These are phyloP conservation scores for Phytophthora kernoviae DNA, from an alignment of 352 stramenopile genomes.

Conservation along the genomic window DNA sequence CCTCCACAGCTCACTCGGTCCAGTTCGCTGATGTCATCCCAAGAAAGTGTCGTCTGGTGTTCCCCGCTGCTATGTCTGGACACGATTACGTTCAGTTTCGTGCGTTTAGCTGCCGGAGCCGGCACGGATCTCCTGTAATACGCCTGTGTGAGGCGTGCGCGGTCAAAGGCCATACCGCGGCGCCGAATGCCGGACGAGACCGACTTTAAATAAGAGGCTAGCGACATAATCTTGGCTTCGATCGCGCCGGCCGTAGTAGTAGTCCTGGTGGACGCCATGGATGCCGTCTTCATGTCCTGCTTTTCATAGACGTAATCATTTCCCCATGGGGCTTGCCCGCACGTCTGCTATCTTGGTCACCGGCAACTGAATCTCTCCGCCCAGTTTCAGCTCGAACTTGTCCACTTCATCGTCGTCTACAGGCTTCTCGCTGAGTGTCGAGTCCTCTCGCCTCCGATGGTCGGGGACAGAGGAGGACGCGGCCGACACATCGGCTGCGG, in stretches of 20 bases:
- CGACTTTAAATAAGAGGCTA: constrained; percentile 52
- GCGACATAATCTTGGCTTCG: constrained; percentile 47
- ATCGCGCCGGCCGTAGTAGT: constrained; percentile 17
- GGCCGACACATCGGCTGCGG: constrained; percentile 15
- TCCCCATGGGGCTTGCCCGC: constrained; percentile 23
- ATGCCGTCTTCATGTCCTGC: constrained; percentile 23
- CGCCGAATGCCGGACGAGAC: constrained; percentile 43
- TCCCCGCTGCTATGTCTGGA: constrained; percentile 48
- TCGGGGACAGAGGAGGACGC: constrained; percentile 15
- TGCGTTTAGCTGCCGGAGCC: constrained; percentile 34
- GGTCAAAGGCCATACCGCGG: constrained; percentile 40
- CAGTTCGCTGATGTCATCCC: constrained; percentile 50
- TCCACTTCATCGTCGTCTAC: constrained; percentile 31
- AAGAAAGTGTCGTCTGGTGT: constrained; percentile 51
- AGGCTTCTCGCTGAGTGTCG: constrained; percentile 14
- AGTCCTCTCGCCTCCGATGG: constrained; percentile 26
- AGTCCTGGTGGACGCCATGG: constrained; percentile 15
- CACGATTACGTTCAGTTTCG: constrained; percentile 52
- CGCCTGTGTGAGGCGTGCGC: constrained; percentile 44
- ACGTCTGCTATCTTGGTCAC: constrained; percentile 34
- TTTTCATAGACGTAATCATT: constrained; percentile 34
- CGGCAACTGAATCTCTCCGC: constrained; percentile 30
- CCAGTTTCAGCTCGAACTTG: constrained; percentile 50
- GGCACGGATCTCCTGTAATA: constrained; percentile 53
- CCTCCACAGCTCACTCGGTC: constrained; percentile 32